Evolutionary conservation across 2,329 filamentous ascomycete genomes (phyloP), one percentile per base, ranked within the genome.

Genomic region (Colletotrichum navitas): DNA sequence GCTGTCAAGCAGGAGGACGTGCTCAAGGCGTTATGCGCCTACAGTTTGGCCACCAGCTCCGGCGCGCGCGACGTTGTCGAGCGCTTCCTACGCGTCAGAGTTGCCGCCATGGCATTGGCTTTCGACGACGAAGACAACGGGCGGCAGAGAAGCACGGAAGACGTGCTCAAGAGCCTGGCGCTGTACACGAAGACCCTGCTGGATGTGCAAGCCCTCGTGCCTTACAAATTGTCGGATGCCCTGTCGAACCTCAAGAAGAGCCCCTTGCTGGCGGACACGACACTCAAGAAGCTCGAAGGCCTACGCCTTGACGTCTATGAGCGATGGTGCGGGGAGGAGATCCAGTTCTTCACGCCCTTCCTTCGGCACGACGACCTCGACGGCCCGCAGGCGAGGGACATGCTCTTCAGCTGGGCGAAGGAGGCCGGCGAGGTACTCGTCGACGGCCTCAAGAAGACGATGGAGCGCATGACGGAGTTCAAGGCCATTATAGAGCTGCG

Each of bases 291-390:
- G 1, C 80, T 96, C 1, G 89, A 93, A 74, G 92, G 91, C 21
- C 83, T 97, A 16, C 89, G 93, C 45, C 83, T 98, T 34, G 94
- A 97, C 77, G 83, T 96, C 12, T 90, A 94, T 76, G 90, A 91
- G 74, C 87, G 87, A 26, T 97, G 94, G 93, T 93, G 96, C 73
- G 88, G 92, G 24, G 90, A 94, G 10, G 94, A 97, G 72, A 93
- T 97, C 52, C 89, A 89, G 58, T 92, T 92, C 74, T 98, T 97
- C 78, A 95, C 91, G 0, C 95, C 95, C 0, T 97, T 94, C 83
- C 93, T 97, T 45, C 90, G 93, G 39, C 91, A 97, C 76, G 93
- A 95, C 74, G 93, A 96, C 74, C 80, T 93, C 5, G 88, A 90
- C 32, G 89, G 87, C 26, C 81, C 84, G 32, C 87, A 90, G 72